Evolutionary conservation across 2,329 filamentous ascomycete genomes (phyloP), one percentile per base, ranked within the genome.

Genomic region (Xylaria sp.): DNA sequence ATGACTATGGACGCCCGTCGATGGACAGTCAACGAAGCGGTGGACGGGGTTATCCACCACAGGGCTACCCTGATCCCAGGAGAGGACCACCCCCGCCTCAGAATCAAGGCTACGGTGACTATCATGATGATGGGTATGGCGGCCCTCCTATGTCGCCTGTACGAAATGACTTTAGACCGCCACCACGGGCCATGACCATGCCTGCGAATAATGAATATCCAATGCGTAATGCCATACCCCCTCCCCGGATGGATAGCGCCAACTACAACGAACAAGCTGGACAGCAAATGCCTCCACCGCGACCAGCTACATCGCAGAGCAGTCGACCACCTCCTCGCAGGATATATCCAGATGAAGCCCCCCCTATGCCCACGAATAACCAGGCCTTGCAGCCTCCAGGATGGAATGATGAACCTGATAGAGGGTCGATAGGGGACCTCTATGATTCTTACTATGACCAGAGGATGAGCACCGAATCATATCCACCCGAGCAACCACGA

Each of bases 151-250:
- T 78, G 60, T 79, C 79, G 44, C 79, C 81, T 12, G 72, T 71
- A 9, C 75, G 76, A 68, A 79, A 82, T 47, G 81, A 82, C 5
- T 88, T 86, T 71, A 86, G 82, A 0, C 84, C 85, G 1, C 86
- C 86, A 9, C 75, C 80, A n/a, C 82, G 88, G 72, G 90, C 88
- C 66, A 87, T 86, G 84, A 91, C 89, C 5, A 88, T 90, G 86
- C 87, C 88, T 1, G 77, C 82, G 2, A 83, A 86, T 64, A 82
- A 84, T 12, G 74, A 76, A 25, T 72, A 82, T 40, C 53, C 66
- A 10, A 81, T 81, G 78, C 76, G 75, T 6, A 76, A 79, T 58
- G 76, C 70, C 13, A 77, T 76, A 23, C 75, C 77, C 37, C 81
- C 78, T 35, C 75, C 74, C 47, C 80, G 82, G 35, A 78, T 78